These are phyloP conservation scores for Limnomonas spitsbergensis DNA, from an alignment of 139 green algal species.

Conservation along the genomic window DNA sequence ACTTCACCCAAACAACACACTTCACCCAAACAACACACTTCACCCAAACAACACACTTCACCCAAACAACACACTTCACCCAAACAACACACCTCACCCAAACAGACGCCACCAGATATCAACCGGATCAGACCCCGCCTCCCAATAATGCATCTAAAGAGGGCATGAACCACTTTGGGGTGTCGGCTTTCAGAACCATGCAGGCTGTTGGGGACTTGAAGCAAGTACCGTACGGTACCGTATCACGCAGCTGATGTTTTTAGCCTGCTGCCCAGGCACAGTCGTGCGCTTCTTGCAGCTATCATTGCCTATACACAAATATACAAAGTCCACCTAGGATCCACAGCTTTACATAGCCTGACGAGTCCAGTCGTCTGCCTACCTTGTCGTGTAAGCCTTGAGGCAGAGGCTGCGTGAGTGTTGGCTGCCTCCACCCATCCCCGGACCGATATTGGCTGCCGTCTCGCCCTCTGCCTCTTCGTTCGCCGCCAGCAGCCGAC, in stretches of 20 bases:
- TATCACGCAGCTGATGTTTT: background rate
- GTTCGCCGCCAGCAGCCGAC: background rate
- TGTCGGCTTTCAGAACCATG: too few species aligned
- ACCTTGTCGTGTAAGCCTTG: background rate
- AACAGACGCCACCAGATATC: too few species aligned
- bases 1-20: too few species aligned
- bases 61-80: too few species aligned
- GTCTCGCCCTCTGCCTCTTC: background rate
- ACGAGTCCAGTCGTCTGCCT: background rate
- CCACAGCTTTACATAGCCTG: background rate
- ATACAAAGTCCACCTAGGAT: background rate
- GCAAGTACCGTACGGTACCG: too few species aligned
- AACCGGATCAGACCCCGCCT: too few species aligned
- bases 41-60: too few species aligned
- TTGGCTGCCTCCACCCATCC: background rate
- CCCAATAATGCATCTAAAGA: too few species aligned
- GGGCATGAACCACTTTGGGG: too few species aligned
- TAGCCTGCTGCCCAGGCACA: background rate
- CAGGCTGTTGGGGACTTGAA: too few species aligned
- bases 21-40: too few species aligned
- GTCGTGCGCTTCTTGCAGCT: background rate
- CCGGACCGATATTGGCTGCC: background rate
- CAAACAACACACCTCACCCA: too few species aligned
- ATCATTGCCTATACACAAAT: background rate
- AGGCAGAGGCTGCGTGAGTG: background rate